Evolutionary conservation across 345 rosid genomes (phyloP).

Genomic region (Streptanthus diversifolius): DNA sequence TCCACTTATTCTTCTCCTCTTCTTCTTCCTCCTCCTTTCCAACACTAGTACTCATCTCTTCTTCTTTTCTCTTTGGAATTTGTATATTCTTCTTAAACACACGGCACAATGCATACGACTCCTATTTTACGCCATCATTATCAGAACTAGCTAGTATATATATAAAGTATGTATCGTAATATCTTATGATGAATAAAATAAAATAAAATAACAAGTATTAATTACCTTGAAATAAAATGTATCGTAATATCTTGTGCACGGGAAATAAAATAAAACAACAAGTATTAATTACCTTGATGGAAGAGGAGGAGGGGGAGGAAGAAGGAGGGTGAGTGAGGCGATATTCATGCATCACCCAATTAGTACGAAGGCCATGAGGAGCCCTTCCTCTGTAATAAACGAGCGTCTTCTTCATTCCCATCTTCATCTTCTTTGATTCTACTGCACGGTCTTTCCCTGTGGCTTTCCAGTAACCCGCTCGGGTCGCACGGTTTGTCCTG

Average conservation of each 20-base stretch:
- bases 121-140: constrained; percentile 34
- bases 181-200: not conserved
- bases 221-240: constrained; percentile 21
- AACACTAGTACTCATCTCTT: constrained; percentile 11
- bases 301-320: constrained; percentile 25
- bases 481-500: constrained; percentile 69
- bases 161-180: not conserved
- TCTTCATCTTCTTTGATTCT: constrained; percentile 44
- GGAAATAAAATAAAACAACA: not conserved
- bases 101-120: constrained; percentile 72
- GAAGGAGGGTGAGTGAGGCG: constrained; percentile 46
- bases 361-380: constrained; percentile 62
- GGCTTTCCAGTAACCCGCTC: constrained; percentile 77
- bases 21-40: constrained; percentile 16
- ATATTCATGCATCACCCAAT: constrained; percentile 84
- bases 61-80: constrained; percentile 39
- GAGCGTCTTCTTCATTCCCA: constrained; percentile 79
- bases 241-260: not conserved
- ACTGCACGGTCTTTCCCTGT: constrained; percentile 65
- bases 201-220: not conserved
- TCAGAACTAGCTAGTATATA: not conserved
- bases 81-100: constrained; percentile 63
- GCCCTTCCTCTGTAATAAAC: constrained; percentile 74
- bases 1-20: constrained; percentile 37
- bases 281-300: constrained; percentile 13